Conservation (phyloP, 352 stramenopile species). For the Elongisporangium undulatum region DNA sequence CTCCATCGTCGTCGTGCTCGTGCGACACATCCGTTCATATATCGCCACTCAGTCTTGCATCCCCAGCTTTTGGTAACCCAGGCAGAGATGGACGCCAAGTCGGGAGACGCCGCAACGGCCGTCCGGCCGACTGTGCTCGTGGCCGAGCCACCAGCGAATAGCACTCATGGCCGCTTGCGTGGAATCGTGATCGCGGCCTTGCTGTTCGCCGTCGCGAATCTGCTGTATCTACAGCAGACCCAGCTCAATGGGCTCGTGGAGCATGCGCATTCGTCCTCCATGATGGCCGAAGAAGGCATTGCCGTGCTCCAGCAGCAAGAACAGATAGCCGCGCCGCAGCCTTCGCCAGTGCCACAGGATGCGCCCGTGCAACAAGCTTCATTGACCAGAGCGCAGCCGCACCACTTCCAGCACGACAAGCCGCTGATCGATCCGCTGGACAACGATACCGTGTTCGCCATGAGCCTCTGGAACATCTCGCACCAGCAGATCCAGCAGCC, state of each 20-base stretch:
- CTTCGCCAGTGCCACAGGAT: neutral
- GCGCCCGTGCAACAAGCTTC: neutral
- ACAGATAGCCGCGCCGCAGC: neutral
- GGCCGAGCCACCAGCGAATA: neutral
- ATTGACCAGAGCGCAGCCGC: neutral
- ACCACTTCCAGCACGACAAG: neutral
- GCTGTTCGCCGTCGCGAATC: neutral
- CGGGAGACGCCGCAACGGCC: neutral
- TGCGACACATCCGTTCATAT: neutral
- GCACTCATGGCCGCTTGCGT: neutral
- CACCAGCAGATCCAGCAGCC: conserved; percentile 9
- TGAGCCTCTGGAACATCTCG: conserved; percentile 19
- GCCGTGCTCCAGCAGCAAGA: neutral
- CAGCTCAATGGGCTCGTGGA: neutral
- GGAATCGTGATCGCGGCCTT: neutral
- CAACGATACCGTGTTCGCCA: conserved; percentile 8
- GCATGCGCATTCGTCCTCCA: neutral
- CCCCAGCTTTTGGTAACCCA: too few species aligned
- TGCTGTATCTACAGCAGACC: neutral
- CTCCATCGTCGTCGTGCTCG: neutral
- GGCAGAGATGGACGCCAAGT: neutral
- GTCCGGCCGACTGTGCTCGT: neutral
- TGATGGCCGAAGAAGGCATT: neutral
- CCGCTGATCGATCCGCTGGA: neutral
- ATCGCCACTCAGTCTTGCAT: neutral